phyloP scores from a whole-genome alignment of 164 flowering plant species.

The Amborella trichopoda region DNA sequence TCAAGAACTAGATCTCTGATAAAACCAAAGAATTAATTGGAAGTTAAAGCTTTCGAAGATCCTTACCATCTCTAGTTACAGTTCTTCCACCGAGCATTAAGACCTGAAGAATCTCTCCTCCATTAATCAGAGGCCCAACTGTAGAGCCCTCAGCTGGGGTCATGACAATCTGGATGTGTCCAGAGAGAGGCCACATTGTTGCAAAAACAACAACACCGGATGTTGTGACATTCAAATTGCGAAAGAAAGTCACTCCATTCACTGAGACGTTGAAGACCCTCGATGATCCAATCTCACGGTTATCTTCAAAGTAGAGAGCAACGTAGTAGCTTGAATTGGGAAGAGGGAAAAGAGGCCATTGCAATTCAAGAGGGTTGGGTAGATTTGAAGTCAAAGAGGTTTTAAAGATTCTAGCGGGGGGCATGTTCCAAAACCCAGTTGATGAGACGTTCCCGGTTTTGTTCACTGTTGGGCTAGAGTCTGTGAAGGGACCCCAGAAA shows the following conservation, averaged over 20 bases:
- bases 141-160: constrained; percentile 42
- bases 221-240: constrained; percentile 28
- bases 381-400: constrained; percentile 24
- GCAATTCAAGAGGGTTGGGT: constrained; percentile 32
- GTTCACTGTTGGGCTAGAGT: constrained; percentile 13
- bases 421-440: constrained; percentile 79
- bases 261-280: constrained; percentile 34
- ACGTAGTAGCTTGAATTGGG: constrained; percentile 54
- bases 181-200: constrained; percentile 68
- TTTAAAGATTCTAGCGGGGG: constrained; percentile 63
- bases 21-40: no score
- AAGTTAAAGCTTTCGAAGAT: neutral
- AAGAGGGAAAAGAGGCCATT: constrained; percentile 60
- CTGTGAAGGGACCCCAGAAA: constrained; percentile 60
- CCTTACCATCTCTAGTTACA: constrained; percentile 63
- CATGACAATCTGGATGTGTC: constrained; percentile 47
- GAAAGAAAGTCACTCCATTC: constrained; percentile 42
- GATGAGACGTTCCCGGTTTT: constrained; percentile 26
- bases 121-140: constrained; percentile 63
- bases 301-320: constrained; percentile 60
- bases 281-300: constrained; percentile 8
- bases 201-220: constrained; percentile 62
- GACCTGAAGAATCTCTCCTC: constrained; percentile 62
- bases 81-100: constrained; percentile 65
- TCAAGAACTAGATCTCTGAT: no score